Evolutionary conservation across 305 asterid species (phyloP), one percentile per base, ranked within the genome.

Genomic region (Plantago coronopus): DNA sequence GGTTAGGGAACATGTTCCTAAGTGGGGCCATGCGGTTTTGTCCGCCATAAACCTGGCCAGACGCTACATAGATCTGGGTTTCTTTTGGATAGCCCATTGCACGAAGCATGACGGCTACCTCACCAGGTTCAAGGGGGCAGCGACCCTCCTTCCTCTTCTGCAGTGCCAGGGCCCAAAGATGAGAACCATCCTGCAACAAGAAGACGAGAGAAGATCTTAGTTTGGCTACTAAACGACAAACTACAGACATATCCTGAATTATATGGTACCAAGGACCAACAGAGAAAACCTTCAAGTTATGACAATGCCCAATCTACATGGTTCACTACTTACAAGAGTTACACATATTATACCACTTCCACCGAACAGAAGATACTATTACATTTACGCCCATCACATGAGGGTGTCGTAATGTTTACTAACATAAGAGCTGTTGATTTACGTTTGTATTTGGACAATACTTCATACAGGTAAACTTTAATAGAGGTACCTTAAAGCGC

Each of bases 11-110:
- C 97, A 93, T 87, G 81, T 89, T 89, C 82, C 97, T 84, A 15
- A 93, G 86, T 0, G 99, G 96, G 38, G 97, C 99, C 99, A 93
- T 89, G 61, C 97, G 96, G 73, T 89, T 93, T 73, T 93, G 99
- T 31, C 99, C 97, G 61, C 99, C 97, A 49, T 93, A 93, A 67
- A 89, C 97, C 73, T 93, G 96, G 69, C 97, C 97, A 45, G 99
- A 93, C 48, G 99, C 97, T 42, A 93, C 99, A 65, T 93, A 93
- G 80, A 93, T 93, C 71, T 84, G 96, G 62, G 99, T 93, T 73
- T 93, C 99, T 80, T 86, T 87, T 3, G 94, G 93, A 69, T 93
- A 93, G 63, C 97, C 99, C 99, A 93, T 93, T 54, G 93, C 97
- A 21, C 97, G 83, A 69, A 93, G 96, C 96, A 89, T 81, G 69